Base-by-base conservation (phyloP, 1,284 basidiomycete genomes). In the Marasmius oreades region DNA sequence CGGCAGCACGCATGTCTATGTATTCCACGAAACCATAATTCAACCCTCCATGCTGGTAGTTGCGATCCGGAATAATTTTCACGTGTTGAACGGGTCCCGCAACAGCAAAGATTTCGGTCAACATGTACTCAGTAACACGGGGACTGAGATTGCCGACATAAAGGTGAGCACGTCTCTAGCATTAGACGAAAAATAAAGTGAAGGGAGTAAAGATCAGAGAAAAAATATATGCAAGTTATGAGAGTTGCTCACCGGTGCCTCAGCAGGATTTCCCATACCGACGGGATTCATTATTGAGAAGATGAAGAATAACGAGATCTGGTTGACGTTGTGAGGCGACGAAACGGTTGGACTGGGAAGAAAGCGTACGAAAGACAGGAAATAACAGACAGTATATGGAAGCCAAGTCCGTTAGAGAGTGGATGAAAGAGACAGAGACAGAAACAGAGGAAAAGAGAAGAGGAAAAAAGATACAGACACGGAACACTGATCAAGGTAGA, bases 11-110 rank as follows among this genome's bases (percentile, higher is more conserved):
- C 90, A 98, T 95, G 72, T 98, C 95, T 71, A 90, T 89, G 77
- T 95, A 97, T 76, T 96, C 94, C 71, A 97, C 95, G 74, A 96
- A 98, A 64, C 96, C 96, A 69, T 98, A 99, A 80, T 97, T 98
- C 73, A 96, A 89, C 56, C 94, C 95, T 58, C 93, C 95, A 69
- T 97, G 95, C 74, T 95, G 92, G 72, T 94, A 97, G 79, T 95
- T 98, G 66, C 94, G 87, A 77, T 98, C 95, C 45, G 95, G 94
- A 70, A 99, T 97, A 71, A 99, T 98, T 86, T 98, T 98, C 71
- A 97, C 95, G 67, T 93, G 91, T 72, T 95, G 92, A 61, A 98
- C 94, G 59, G 91, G 88, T 42, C 95, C 95, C 67, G 93, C 92
- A 66, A 97, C 93, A 67, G 92, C 92, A 71, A 97, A 97, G 65